Percentiles rank a stretch among this genome's conserved stretches.
These are phyloP conservation scores for Talaromyces atroroseus DNA, from an alignment of 2,329 filamentous ascomycete species.

Conservation along the genomic window DNA sequence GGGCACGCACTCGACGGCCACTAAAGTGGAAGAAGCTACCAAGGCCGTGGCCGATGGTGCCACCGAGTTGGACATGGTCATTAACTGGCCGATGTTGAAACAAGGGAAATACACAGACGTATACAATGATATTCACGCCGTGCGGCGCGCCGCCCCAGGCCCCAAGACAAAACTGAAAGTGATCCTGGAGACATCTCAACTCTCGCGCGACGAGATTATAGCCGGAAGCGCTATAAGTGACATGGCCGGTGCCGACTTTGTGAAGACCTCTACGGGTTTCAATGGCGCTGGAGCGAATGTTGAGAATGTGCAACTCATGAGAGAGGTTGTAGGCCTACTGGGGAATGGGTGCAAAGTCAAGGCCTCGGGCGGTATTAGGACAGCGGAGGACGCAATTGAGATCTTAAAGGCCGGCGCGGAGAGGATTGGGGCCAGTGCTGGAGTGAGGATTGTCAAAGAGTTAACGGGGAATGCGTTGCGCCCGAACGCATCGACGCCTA, in stretches of 20 bases:
- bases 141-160: slow-evolving; percentile 43
- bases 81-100: slow-evolving; percentile 49
- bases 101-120: slow-evolving; percentile 43
- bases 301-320: slow-evolving; percentile 52
- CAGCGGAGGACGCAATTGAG: slow-evolving; percentile 44
- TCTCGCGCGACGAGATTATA: slow-evolving; percentile 46
- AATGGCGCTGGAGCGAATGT: slow-evolving; percentile 50
- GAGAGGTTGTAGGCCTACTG: slow-evolving; percentile 42
- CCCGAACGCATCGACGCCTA: slow-evolving; percentile 6
- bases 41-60: slow-evolving; percentile 48
- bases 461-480: slow-evolving; percentile 19
- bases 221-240: slow-evolving; percentile 49
- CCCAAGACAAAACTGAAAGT: slow-evolving; percentile 47
- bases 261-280: slow-evolving; percentile 59
- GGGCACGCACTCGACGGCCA: slow-evolving; percentile 48
- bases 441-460: slow-evolving; percentile 51
- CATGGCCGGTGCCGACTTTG: slow-evolving; percentile 51
- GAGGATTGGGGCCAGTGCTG: slow-evolving; percentile 52
- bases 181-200: slow-evolving; percentile 55
- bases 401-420: slow-evolving; percentile 55
- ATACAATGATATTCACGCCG: slow-evolving; percentile 49
- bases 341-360: slow-evolving; percentile 48
- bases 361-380: slow-evolving; percentile 54
- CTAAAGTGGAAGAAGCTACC: slow-evolving; percentile 49
- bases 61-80: slow-evolving; percentile 54